Evolutionary conservation across 352 stramenopile species (phyloP), one percentile per base, ranked within the genome.

Genomic region (Phytophthora chlamydospora): DNA sequence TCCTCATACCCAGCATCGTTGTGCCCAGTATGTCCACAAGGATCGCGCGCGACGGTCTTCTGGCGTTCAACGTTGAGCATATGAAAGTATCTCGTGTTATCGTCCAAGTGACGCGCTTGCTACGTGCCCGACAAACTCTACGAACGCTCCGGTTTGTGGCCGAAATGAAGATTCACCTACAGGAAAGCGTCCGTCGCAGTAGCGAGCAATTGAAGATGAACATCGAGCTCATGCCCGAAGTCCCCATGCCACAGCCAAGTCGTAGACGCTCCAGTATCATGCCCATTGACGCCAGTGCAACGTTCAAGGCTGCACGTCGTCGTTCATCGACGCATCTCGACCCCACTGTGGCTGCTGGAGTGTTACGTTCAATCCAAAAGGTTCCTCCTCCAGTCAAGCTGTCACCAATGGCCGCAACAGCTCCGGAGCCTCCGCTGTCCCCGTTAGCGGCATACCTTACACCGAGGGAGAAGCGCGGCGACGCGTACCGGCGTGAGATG

Each of bases 151-250:
- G 80, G 2, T 92, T 90, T 29, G 67, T 92, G 3, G 83, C 83
- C 7, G 83, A 92, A 57, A 89, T 90, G 78, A 92, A 92, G 63
- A 78, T 92, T 21, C 88, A 92, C 43, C 60, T 92, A 19, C 68
- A 60, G 6, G 83, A 90, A 59, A 85, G 70, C 32, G 75, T 76
- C 24, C 72, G 66, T n/a, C 58, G 62, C 31, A 51, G 45, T 19
- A 54, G 19, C 9, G 14, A 72, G 36, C 41, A 54, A 17, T 21
- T 57, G 3, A 46, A 53, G 33, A 32, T 51, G 11, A 62, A 58
- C 44, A 62, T 67, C 16, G 41, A 58, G 12, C 31, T 66, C 31
- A 46, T 70, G 56, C 62, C 62, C 2, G 62, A 71, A 34, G 63
- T 72, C 6, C 58, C 58, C 0, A 54, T 67, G 46, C 67, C 66